Evolutionary conservation across 2,329 filamentous ascomycete genomes (phyloP).

Genomic region (Tolypocladium guangdongense): DNA sequence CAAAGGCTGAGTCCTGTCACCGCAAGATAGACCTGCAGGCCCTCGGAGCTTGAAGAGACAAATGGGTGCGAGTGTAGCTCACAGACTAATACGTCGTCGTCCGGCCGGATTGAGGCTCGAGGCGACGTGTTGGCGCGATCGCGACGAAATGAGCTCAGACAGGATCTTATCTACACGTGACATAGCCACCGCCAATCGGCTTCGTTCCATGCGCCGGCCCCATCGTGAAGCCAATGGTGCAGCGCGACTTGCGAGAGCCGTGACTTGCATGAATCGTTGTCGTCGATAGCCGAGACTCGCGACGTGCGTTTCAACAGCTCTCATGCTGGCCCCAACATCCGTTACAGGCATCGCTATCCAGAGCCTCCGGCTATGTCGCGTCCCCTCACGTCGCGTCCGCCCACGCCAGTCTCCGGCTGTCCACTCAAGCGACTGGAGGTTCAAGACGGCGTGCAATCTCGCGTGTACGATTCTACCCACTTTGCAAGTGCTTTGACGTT

Average conservation of each 20-base stretch:
- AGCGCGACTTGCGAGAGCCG: background rate
- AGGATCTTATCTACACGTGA: constrained; percentile 11
- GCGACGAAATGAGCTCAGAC: constrained; percentile 8
- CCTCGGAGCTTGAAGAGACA: background rate
- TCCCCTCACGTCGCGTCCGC: constrained; percentile 16
- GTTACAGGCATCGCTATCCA: background rate
- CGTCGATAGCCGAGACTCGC: background rate
- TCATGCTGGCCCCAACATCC: background rate
- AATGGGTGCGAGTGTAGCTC: background rate
- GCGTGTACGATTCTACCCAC: constrained; percentile 10
- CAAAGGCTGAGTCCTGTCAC: background rate
- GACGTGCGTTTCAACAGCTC: background rate
- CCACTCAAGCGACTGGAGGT: constrained; percentile 20
- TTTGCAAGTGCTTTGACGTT: constrained; percentile 13
- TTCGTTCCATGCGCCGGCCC: constrained; percentile 5
- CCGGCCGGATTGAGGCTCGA: background rate
- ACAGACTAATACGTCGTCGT: background rate
- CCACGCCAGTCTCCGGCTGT: constrained; percentile 18
- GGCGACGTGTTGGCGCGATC: constrained; percentile 7
- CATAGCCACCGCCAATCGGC: constrained; percentile 13
- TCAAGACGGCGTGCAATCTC: constrained; percentile 9
- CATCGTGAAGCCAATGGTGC: background rate
- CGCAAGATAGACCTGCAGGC: background rate
- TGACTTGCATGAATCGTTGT: background rate
- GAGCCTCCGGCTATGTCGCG: constrained; percentile 10